Percentiles rank a stretch among this genome's conserved stretches.
phyloP scores from a whole-genome alignment of 2,329 filamentous ascomycete genomes.

The Neurospora sp. region DNA sequence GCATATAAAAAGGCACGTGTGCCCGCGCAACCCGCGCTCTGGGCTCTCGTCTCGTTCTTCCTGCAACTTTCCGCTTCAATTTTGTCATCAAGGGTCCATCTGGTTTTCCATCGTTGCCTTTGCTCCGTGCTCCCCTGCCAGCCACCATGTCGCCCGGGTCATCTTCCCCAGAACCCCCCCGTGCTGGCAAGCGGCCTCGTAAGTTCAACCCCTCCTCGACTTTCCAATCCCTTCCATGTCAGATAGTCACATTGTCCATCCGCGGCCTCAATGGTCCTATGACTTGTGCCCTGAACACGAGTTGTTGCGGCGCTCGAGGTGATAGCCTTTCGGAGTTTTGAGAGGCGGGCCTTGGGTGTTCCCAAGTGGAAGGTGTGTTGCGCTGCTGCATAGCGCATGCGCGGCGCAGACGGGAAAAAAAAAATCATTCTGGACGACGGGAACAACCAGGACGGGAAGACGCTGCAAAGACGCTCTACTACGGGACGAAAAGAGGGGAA shows the following conservation, averaged over 20 bases:
- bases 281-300: background rate
- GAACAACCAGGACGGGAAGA: background rate
- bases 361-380: background rate
- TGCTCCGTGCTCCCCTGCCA: background rate
- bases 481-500: background rate
- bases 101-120: background rate
- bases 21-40: background rate
- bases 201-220: conserved; percentile 13
- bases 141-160: conserved; percentile 5
- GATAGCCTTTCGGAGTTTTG: background rate
- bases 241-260: background rate
- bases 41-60: background rate
- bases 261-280: background rate
- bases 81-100: background rate
- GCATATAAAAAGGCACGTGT: background rate
- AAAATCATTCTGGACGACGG: background rate
- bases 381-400: background rate
- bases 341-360: background rate
- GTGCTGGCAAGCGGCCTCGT: conserved; percentile 22
- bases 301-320: background rate
- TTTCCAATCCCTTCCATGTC: background rate
- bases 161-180: conserved; percentile 13
- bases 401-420: background rate
- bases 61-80: background rate
- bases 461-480: background rate